Evolutionary conservation across 495 filamentous ascomycete species (phyloP).

Genomic region (Usnea hakonensis): DNA sequence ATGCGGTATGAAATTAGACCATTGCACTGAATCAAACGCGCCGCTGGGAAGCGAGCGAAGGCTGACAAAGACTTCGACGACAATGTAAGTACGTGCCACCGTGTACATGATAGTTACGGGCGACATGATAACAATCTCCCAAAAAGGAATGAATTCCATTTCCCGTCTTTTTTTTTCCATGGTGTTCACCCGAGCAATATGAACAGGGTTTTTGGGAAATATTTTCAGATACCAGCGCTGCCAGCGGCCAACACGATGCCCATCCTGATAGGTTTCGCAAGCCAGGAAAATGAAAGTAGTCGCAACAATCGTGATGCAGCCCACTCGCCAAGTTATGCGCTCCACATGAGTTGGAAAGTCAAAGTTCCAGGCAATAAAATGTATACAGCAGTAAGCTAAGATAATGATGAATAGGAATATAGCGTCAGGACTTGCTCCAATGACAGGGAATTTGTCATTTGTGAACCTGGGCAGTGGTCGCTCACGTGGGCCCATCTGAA

Average conservation of each 20-base stretch:
- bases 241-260: slow-evolving; percentile 25
- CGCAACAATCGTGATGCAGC: slow-evolving; percentile 23
- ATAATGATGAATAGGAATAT: slow-evolving; percentile 21
- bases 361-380: slow-evolving; percentile 37
- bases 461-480: slow-evolving; percentile 25
- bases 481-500: slow-evolving; percentile 21
- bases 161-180: slow-evolving; percentile 23
- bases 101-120: slow-evolving; percentile 24
- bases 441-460: slow-evolving; percentile 26
- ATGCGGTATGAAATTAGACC: slow-evolving; percentile 28
- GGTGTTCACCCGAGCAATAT: slow-evolving; percentile 17
- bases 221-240: slow-evolving; percentile 23
- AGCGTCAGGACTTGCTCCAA: slow-evolving; percentile 20
- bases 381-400: slow-evolving; percentile 29
- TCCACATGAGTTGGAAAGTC: slow-evolving; percentile 34
- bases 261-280: slow-evolving; percentile 24
- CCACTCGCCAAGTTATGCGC: slow-evolving; percentile 30
- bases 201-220: slow-evolving; percentile 16
- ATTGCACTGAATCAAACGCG: slow-evolving; percentile 26
- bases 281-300: slow-evolving; percentile 23
- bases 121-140: slow-evolving; percentile 24
- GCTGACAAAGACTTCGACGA: slow-evolving; percentile 26
- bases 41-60: slow-evolving; percentile 24
- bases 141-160: slow-evolving; percentile 20
- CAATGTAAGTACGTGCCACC: slow-evolving; percentile 23